A percentile compares a stretch with the other conserved stretches of the same genome.
Evolutionary conservation across 2,329 filamentous ascomycete genomes (phyloP).

Genomic region (Dothideomycetidae sp.): DNA sequence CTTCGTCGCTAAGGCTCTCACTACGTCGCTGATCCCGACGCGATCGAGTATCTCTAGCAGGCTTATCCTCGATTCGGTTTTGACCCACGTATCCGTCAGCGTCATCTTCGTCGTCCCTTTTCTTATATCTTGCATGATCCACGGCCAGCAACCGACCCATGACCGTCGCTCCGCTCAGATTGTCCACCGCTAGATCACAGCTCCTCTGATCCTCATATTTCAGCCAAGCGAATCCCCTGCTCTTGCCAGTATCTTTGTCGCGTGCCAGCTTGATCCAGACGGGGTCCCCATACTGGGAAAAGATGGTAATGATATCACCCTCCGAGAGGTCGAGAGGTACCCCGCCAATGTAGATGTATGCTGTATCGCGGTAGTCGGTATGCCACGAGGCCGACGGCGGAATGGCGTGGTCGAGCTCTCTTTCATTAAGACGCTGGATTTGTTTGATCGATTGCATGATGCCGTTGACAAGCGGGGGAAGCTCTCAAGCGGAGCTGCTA

Average conservation of each 20-base stretch:
- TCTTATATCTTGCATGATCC: conserved; percentile 86
- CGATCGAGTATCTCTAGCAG: conserved; percentile 28
- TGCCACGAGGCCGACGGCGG: conserved; percentile 87
- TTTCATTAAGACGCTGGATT: conserved; percentile 85
- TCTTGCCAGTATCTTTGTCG: conserved; percentile 94
- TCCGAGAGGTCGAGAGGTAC: conserved; percentile 86
- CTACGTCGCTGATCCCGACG: conserved; percentile 34
- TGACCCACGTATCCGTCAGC: conserved; percentile 46
- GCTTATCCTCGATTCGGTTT: conserved; percentile 21
- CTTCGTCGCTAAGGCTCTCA: conserved; percentile 26
- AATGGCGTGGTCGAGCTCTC: conserved; percentile 81
- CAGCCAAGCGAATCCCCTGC: conserved; percentile 83
- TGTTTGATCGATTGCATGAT: conserved; percentile 88
- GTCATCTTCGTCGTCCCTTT: conserved; percentile 50
- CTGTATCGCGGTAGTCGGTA: conserved; percentile 92
- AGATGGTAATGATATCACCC: conserved; percentile 90
- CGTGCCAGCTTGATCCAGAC: conserved; percentile 83
- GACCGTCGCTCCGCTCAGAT: conserved; percentile 74
- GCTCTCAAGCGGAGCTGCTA: too few relatives aligned
- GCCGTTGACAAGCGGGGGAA: conserved; percentile 7
- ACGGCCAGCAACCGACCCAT: conserved; percentile 69
- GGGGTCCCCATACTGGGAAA: conserved; percentile 92
- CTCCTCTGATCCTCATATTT: conserved; percentile 98
- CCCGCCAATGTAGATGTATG: conserved; percentile 91
- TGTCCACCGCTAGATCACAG: conserved; percentile 91